Base-by-base conservation (phyloP, 345 rosid species). In the Melaleuca quinquenervia region DNA sequence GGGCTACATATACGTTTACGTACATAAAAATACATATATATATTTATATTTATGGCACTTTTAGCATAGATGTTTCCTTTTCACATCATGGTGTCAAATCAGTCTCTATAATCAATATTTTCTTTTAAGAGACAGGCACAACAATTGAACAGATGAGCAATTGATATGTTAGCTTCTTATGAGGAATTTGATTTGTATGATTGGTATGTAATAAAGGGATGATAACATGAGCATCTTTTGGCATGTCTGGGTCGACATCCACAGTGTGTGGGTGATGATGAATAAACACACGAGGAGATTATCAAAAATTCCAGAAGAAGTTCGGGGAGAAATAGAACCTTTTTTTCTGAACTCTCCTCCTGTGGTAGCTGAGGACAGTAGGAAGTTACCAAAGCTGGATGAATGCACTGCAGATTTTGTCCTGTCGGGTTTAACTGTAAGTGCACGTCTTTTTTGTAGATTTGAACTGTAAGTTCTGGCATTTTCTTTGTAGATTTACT, bases 231-330 rank as follows among this genome's bases (percentile, higher is more conserved):
- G 21, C 55, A 56, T n/a, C 82, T 86, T 87, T 52, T 32, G 75
- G 32, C 50, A 48, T 45, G 52, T 75, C 50, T 44, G 86, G 12
- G 83, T 84, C 50, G 88, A 56, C 85, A 84, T 60, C 78, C 88
- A 91, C 94, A 96, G 99, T 90, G 93, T 96, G 70, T 98, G 99
- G 98, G 99, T 98, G 90, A 94, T 96, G 99, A 96, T 98, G 99
- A 98, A 98, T 94, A 98, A 96, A 92, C 85, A 91, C 86, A 98
- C 99, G 52, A 94, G 99, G 88, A 95, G 93, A 88, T 87, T 98
- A 82, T 96, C 99, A 53, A 98, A 96, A 93, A 87, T 98, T 62
- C 99, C 98, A 7, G 98, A 93, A 87, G 99, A 96, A 86, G 99
- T 93, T 91, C 92, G 96, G 87, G 93, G 90, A 51, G 99, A 98